Conservation (phyloP, 345 rosid genomes). For the Barbarea vulgaris region DNA sequence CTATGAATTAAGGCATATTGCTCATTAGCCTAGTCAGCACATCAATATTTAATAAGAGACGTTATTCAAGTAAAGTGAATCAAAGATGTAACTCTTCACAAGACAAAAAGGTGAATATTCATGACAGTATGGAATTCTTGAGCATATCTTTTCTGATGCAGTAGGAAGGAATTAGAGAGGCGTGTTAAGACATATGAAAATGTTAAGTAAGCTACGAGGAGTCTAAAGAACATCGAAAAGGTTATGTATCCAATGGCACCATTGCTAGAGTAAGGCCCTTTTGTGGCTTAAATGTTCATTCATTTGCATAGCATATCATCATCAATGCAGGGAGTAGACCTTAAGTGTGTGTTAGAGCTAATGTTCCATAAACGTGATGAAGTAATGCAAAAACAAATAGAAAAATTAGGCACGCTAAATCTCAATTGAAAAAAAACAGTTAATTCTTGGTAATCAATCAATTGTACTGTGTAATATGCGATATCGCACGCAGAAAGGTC, state of each 20-base stretch:
- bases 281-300: background rate
- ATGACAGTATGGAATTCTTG: background rate
- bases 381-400: background rate
- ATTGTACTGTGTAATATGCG: background rate
- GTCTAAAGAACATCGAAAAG: background rate
- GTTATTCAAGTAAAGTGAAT: background rate
- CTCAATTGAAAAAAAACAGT: background rate
- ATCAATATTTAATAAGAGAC: background rate
- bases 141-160: background rate
- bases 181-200: background rate
- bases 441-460: background rate
- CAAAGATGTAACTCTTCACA: background rate
- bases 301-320: background rate
- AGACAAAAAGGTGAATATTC: background rate
- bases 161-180: background rate
- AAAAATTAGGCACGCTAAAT: background rate
- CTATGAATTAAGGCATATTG: background rate
- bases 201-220: background rate
- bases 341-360: background rate
- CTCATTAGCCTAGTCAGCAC: constrained; percentile 1
- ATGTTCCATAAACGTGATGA: background rate
- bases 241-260: background rate
- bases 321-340: background rate
- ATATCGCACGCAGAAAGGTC: constrained; percentile 7
- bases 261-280: background rate